These are phyloP conservation scores for Papiliotrema flavescens DNA, from an alignment of 1,284 basidiomycete species.

Conservation along the genomic window DNA sequence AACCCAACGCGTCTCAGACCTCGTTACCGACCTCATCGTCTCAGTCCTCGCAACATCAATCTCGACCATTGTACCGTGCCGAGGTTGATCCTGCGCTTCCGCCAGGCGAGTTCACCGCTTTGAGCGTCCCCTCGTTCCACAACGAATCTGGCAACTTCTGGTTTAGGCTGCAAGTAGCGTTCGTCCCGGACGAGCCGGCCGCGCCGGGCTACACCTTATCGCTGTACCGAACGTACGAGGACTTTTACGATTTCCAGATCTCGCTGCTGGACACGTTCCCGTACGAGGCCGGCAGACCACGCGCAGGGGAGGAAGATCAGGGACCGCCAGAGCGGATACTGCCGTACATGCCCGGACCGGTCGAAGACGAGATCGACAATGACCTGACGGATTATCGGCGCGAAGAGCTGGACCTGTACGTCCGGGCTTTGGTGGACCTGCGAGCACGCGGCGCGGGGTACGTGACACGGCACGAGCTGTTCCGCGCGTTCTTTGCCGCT, in stretches of 20 bases:
- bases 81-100: conserved; percentile 55
- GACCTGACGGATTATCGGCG: conserved; percentile 76
- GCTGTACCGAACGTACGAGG: conserved; percentile 92
- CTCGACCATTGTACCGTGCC: conserved; percentile 28
- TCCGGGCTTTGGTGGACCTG: conserved; percentile 68
- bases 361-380: conserved; percentile 73
- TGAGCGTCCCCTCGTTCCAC: conserved; percentile 94
- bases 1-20: conserved; percentile 3
- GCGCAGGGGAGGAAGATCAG: conserved; percentile 42
- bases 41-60: background rate
- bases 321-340: conserved; percentile 63
- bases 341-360: conserved; percentile 94
- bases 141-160: conserved; percentile 94
- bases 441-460: conserved; percentile 69
- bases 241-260: conserved; percentile 98
- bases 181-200: conserved; percentile 68
- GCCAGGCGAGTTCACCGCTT: conserved; percentile 77
- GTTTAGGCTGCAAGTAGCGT: conserved; percentile 90
- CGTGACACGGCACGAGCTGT: conserved; percentile 73
- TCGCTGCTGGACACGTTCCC: conserved; percentile 80
- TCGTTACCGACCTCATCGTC: background rate
- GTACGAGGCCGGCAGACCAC: conserved; percentile 72
- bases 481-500: conserved; percentile 79
- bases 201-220: conserved; percentile 74
- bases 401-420: conserved; percentile 83